Evolutionary conservation across 176 grass and related monocot species (phyloP), one percentile per base, ranked within the genome.

Genomic region (Panicum miliaceum): DNA sequence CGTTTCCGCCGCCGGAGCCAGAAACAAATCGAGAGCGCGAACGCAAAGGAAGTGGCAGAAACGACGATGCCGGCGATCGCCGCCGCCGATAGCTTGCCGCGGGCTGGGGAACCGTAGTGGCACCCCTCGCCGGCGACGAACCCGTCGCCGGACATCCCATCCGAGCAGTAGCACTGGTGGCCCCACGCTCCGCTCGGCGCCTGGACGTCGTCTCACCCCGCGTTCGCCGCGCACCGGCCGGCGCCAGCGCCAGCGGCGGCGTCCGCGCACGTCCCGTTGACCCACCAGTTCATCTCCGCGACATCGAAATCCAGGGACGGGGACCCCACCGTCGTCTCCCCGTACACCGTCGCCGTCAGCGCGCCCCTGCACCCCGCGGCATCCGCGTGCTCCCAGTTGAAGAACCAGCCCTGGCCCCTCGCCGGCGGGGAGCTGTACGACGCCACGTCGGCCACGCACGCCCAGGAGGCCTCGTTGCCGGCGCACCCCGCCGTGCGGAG

Each of bases 241-340:
- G 16, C 7, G 64, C 36, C 29, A 32, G 29, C 29, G 29, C 29
- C 29, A 32, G 29, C 3, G 4, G 29, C 9, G 23, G 3, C 27
- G 41, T 0, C 13, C 1, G 23, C 4, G 68, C 95, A 94, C 11
- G 18, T 18, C 67, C 95, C 92, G 29, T 84, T 53, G 60, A 97
- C 19, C 95, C 95, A 97, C 95, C 95, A 97, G 0, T 45, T 84
- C 3, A 93, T 16, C 86, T 97, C 92, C 5, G 60, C 79, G 18
- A 52, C 5, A 35, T 64, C 59, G 75, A 94, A 70, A 61, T 85
- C 51, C 27, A 88, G 22, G 23, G 81, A 18, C 0, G 22, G 1
- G 50, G 35, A 1, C 3, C 15, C 81, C 6, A 0, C 3, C 3
- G 8, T 0, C 4, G 50, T 16, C 0, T 1, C 2, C 0, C 1